phyloP scores from a whole-genome alignment of 2,329 filamentous ascomycete species.

The Ceratocystis eucalypticola region DNA sequence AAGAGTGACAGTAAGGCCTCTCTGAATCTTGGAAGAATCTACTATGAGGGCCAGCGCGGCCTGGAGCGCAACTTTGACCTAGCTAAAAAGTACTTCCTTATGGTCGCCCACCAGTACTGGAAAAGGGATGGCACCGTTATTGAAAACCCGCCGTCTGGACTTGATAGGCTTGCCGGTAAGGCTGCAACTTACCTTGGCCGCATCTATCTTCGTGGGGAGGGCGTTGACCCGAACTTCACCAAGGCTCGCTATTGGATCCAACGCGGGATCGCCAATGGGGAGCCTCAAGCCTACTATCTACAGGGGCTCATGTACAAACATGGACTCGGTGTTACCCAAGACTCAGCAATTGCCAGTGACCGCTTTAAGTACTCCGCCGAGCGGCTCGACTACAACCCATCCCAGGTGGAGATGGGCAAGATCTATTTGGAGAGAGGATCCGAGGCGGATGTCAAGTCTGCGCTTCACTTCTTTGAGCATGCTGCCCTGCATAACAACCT shows the following conservation, averaged over 20 bases:
- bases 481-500: slow-evolving; percentile 72
- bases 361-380: slow-evolving; percentile 69
- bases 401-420: slow-evolving; percentile 70
- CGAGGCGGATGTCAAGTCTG: slow-evolving; percentile 55
- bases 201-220: slow-evolving; percentile 83
- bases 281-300: slow-evolving; percentile 73
- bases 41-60: slow-evolving; percentile 73
- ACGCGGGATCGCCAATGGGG: slow-evolving; percentile 59
- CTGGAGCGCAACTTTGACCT: slow-evolving; percentile 58
- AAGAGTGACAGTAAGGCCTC: slow-evolving; percentile 83
- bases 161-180: slow-evolving; percentile 68
- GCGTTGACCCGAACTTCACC: slow-evolving; percentile 62
- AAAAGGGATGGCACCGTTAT: slow-evolving; percentile 58
- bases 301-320: slow-evolving; percentile 73
- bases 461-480: slow-evolving; percentile 76
- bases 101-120: slow-evolving; percentile 73
- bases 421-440: slow-evolving; percentile 75
- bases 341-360: slow-evolving; percentile 58
- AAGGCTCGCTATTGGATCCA: slow-evolving; percentile 73
- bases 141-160: slow-evolving; percentile 52
- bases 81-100: slow-evolving; percentile 68
- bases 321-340: slow-evolving; percentile 57
- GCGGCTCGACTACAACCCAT: slow-evolving; percentile 57
- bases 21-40: slow-evolving; percentile 69
- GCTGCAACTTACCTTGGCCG: slow-evolving; percentile 76